Base-by-base conservation (phyloP, 345 rosid species). In the Ceriops decandra region DNA sequence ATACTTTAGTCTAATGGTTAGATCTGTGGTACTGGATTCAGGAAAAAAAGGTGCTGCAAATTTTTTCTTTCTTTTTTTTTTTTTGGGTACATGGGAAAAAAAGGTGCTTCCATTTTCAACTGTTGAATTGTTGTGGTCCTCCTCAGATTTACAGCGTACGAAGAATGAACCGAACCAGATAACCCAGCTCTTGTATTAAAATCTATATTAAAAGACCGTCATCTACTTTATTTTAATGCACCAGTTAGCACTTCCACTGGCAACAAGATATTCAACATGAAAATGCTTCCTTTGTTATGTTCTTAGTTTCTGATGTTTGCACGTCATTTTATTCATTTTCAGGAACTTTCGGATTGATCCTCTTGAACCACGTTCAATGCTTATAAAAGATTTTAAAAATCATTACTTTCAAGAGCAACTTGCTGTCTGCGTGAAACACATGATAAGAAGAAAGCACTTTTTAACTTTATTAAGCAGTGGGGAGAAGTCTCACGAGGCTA, bases 241-340 rank as follows among this genome's bases (percentile, higher is more conserved):
- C 15, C 53, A 68, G 68, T 56, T 42, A 13, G 4, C 35, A 46
- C n/a, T 70, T 70, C 63, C 60, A 60, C 8, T 30, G 26, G 56
- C n/a, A 67, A 35, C 5, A 21, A 28, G 15, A 26, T 19, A 24
- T 21, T 57, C 20, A 57, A 57, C 51, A 24, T 70, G 60, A 47
- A 21, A 49, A 52, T 57, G 31, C 5, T 62, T 69, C 21, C 56
- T 75, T 68, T 66, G 63, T 57, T 61, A 61, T 51, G 52, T 70
- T 73, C 21, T 60, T 52, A n/a, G 63, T 62, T 65, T 51, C 30
- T 68, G 57, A 59, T 47, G 67, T 62, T 60, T 74, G 63, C 42
- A 53, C 69, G 73, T 76, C 78, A 69, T 73, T 76, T 69, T 68
- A 47, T 52, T 68, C 74, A 21, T 60, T 71, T 67, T 74, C 69